Evolutionary conservation across 768 basidiomycete genomes (phyloP).

Genomic region (Russula sp.): DNA sequence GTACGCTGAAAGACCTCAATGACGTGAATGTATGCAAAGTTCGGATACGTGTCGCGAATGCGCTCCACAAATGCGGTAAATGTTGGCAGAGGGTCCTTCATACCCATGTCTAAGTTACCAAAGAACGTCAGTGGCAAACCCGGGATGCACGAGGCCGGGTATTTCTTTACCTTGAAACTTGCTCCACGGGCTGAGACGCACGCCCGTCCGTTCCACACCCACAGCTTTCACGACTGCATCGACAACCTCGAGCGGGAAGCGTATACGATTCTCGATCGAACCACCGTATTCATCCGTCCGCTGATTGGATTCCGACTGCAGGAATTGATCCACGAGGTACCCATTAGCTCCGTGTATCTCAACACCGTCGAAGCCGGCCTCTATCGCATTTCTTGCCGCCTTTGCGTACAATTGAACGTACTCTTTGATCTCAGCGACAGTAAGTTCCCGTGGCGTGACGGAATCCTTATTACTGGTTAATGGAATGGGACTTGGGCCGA

Average conservation of each 20-base stretch:
- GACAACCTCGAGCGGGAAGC: conserved; percentile 42
- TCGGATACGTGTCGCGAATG: conserved; percentile 9
- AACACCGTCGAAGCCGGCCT: conserved; percentile 45
- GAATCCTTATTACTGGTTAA: not conserved
- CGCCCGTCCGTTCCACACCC: conserved; percentile 40
- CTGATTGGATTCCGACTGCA: conserved; percentile 38
- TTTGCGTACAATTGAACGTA: conserved; percentile 33
- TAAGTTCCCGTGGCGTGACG: conserved; percentile 33
- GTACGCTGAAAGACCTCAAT: not conserved
- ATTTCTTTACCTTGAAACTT: conserved; percentile 32
- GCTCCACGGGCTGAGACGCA: conserved; percentile 41
- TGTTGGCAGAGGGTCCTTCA: conserved; percentile 22
- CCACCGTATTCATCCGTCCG: conserved; percentile 49
- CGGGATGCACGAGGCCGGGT: too few relatives aligned
- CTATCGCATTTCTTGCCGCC: conserved; percentile 41
- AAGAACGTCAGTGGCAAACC: not conserved
- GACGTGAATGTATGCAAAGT: conserved; percentile 19
- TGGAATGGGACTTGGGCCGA: conserved; percentile 34
- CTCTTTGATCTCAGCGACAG: conserved; percentile 32
- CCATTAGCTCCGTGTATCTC: conserved; percentile 37
- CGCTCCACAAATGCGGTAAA: conserved; percentile 6
- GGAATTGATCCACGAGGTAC: conserved; percentile 40
- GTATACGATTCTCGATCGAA: conserved; percentile 43
- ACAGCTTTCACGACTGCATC: conserved; percentile 39
- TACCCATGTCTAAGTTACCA: conserved; percentile 16